Base-by-base conservation (phyloP, 2,329 filamentous ascomycete species). In the Colletotrichum echinochloae region DNA sequence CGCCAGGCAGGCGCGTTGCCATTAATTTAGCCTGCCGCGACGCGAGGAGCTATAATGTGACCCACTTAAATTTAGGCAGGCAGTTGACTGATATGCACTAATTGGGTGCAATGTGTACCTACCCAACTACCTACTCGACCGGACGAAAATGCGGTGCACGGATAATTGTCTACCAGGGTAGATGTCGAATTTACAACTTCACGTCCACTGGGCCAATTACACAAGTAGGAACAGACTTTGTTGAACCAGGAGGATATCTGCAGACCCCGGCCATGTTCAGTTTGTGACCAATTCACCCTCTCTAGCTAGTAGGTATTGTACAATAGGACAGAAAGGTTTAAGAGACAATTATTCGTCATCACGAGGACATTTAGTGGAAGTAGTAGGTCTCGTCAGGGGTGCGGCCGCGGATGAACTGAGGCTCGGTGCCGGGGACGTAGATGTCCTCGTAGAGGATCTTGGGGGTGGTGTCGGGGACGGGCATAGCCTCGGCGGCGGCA, bases 401-500 rank as follows among this genome's bases (percentile, higher is more conserved):
- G 73, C 95, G 89, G 76, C 95, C 95, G 77, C 95, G 90, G 84
- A 97, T 89, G 87, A 92, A 97, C 79, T 90, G 85, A 68, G 95
- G 95, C 89, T 98, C 95, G 72, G 89, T 92, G 75, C 95, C 95
- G 74, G 88, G 87, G 77, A 95, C 94, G 83, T 97, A 98, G 81
- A 98, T 97, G 82, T 98, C 95, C 90, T 99, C 95, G 82, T 89
- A 99, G 76, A 99, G 88, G 76, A 96, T 96, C 83, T 94, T 89
- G 65, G 91, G 85, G 72, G 89, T 97, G 67, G 92, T 81, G 59
- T 97, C 94, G 37, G 96, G 96, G 56, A 85, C 82, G 49, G 89
- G 82, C 94, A 98, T 98, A 78, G 90, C 88, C 90, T 99, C 96
- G 64, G 96, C 96, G 78, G 89, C 88, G 73, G 92, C 93, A 68